Base-by-base conservation (phyloP, 1,139 yeast genomes). In the Protomyces pachydermus region DNA sequence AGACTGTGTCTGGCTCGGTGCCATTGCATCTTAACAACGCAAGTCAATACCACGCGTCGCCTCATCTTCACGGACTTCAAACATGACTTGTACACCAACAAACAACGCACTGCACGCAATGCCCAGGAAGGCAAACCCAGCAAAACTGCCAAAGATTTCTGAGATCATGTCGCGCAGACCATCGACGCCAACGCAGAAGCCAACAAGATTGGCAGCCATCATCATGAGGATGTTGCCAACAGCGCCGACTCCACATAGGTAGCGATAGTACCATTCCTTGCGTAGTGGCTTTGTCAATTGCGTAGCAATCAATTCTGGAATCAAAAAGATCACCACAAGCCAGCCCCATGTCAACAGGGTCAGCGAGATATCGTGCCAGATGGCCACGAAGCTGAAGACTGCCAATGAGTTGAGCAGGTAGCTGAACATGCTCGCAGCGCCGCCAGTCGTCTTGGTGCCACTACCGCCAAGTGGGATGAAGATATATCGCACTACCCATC, bases 331-430 rank as follows among this genome's bases (percentile, higher is more conserved):
- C 3, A 93, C 97, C 65, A 93, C 81, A 39, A 90, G 77, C 97
- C 98, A 91, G 4, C 98, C 98, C 99, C 99, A 95, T 68, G 91
- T 77, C 61, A 95, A 77, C 60, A 95, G 77, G 69, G 84, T 85
- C 71, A 93, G 80, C 74, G 93, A 93, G 68, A 95, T 91, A 72
- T 95, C 98, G 75, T 95, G 99, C 99, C 99, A 95, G 37, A 95
- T 80, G 2, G 98, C 98, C 45, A 95, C 98, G 76, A 95, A 95
- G 42, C 96, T 86, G 73, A 95, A 95, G n/a, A 91, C 97, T 32
- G 91, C 82, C 52, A 93, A 77, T 37, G 91, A 84, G 68, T 93
- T 91, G 60, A 87, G 68, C 6, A 93, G 77, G 16, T 80, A 51
- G 16, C 60, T 32, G 18, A 45, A 77, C 70, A 83, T 81, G 48